phyloP scores from a whole-genome alignment of 352 stramenopile genomes.

The Pythium chondricola region DNA sequence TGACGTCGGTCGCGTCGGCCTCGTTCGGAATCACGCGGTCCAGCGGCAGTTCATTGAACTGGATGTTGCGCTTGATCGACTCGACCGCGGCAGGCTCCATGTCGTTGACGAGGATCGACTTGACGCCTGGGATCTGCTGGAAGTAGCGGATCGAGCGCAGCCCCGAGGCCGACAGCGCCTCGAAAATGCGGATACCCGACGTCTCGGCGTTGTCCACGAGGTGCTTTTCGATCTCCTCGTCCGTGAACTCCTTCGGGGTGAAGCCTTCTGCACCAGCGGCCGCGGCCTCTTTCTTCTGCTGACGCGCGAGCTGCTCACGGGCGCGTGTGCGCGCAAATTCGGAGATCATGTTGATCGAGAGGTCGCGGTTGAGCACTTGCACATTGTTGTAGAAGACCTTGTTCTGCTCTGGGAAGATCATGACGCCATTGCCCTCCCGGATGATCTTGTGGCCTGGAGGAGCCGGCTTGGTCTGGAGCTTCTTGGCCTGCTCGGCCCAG shows the following conservation, averaged over 20 bases:
- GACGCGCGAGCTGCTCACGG: conserved; percentile 61
- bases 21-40: conserved; percentile 83
- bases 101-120: conserved; percentile 98
- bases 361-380: conserved; percentile 98
- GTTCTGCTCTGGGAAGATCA: conserved; percentile 88
- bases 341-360: conserved; percentile 97
- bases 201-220: conserved; percentile 50
- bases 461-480: conserved; percentile 52
- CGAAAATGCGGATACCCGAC: conserved; percentile 95
- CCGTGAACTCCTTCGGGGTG: conserved; percentile 39
- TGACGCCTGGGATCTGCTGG: conserved; percentile 97
- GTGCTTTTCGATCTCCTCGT: conserved; percentile 74
- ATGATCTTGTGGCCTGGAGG: conserved; percentile 82
- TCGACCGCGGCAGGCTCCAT: conserved; percentile 95
- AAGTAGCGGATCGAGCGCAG: conserved; percentile 98
- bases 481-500: conserved; percentile 47
- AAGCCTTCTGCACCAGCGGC: conserved; percentile 32
- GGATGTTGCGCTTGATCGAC: conserved; percentile 94
- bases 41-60: conserved; percentile 80
- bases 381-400: conserved; percentile 93
- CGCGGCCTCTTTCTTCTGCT: conserved; percentile 54
- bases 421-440: conserved; percentile 85
- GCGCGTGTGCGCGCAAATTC: conserved; percentile 92
- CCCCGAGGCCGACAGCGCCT: conserved; percentile 97
- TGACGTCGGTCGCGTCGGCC: conserved; percentile 82